phyloP scores from a whole-genome alignment of 306 rosid genomes.

The Sesbania bispinosa region DNA sequence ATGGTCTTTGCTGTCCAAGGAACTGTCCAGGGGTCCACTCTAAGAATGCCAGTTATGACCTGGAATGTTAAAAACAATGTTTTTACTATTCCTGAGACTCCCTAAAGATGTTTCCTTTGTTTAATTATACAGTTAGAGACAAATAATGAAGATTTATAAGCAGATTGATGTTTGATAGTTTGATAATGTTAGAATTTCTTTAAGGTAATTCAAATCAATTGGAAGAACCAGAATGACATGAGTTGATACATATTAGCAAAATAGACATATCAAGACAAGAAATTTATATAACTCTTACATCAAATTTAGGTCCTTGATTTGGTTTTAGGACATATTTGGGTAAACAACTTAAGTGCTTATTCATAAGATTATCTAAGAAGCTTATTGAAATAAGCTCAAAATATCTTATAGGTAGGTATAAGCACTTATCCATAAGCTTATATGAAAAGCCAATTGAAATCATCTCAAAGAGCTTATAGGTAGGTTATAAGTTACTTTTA shows the following conservation, averaged over 20 bases:
- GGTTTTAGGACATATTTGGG: too few relatives aligned
- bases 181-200: background rate
- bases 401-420: too few relatives aligned
- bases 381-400: too few relatives aligned
- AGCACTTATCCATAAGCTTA: too few relatives aligned
- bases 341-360: too few relatives aligned
- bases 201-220: slow-evolving; percentile 5
- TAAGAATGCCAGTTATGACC: slow-evolving; percentile 30
- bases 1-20: slow-evolving; percentile 60
- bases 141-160: background rate
- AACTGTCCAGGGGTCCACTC: slow-evolving; percentile 49
- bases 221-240: slow-evolving; percentile 5
- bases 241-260: background rate
- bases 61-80: slow-evolving; percentile 26
- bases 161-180: background rate
- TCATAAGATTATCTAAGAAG: too few relatives aligned
- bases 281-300: background rate
- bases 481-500: too few relatives aligned
- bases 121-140: background rate
- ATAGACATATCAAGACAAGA: background rate
- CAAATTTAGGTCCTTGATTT: background rate
- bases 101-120: background rate
- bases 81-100: background rate
- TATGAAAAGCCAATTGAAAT: too few relatives aligned
- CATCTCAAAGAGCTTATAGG: too few relatives aligned